Conservation (phyloP, 192 early-diverging fungal genomes). For the Pilobolus umbonatus region DNA sequence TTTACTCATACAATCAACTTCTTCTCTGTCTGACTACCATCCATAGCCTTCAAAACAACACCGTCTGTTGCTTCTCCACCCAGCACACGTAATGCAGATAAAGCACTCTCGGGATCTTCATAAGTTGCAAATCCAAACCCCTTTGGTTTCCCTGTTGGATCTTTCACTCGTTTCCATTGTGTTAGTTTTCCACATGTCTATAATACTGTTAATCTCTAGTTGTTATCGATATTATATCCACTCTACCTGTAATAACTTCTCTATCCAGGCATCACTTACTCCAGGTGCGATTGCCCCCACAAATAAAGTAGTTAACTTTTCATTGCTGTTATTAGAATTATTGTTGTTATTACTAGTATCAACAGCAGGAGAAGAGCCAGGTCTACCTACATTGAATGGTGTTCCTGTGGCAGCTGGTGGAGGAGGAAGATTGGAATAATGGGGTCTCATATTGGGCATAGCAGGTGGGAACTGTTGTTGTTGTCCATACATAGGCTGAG, state of each 20-base stretch:
- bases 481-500: not conserved
- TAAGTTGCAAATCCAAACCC: conserved; percentile 75
- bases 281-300: conserved; percentile 67
- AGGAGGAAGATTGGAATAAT: not conserved
- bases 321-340: too few relatives aligned
- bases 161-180: conserved; percentile 67
- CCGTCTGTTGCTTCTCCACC: conserved; percentile 47
- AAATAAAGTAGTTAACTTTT: conserved; percentile 67
- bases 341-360: conserved; percentile 7
- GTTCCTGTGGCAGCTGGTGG: not conserved
- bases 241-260: conserved; percentile 56
- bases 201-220: not conserved
- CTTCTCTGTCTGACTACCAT: conserved; percentile 35
- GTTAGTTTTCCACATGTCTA: conserved; percentile 64
- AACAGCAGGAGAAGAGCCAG: not conserved
- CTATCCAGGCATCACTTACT: conserved; percentile 61
- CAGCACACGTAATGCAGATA: conserved; percentile 60
- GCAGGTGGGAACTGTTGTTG: too few relatives aligned
- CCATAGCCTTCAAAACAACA: conserved; percentile 35
- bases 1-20: conserved; percentile 48
- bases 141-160: conserved; percentile 58
- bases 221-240: not conserved
- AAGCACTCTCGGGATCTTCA: conserved; percentile 54
- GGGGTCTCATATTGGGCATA: too few relatives aligned
- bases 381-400: not conserved